Evolutionary conservation across 163 green algal species (phyloP).

Genomic region (Scenedesmus sp.): DNA sequence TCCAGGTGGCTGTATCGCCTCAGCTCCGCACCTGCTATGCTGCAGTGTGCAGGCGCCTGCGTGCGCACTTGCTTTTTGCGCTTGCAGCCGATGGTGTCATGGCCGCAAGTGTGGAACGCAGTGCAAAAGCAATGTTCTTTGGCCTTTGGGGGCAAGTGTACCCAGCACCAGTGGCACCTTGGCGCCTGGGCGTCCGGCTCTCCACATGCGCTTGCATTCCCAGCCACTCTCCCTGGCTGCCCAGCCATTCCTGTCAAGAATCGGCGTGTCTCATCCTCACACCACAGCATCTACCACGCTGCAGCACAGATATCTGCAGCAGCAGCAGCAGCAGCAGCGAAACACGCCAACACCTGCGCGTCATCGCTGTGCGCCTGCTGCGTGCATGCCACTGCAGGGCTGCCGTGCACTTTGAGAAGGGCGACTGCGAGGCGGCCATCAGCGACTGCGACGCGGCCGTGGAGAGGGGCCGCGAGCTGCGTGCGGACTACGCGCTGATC

Average conservation of each 20-base stretch:
- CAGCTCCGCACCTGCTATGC: not conserved
- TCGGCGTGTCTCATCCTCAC: not conserved
- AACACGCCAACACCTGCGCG: not conserved
- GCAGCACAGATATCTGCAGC: no score
- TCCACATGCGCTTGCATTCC: not conserved
- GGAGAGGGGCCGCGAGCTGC: slow-evolving; percentile 86
- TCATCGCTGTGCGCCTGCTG: not conserved
- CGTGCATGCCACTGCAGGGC: slow-evolving; percentile 57
- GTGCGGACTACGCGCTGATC: slow-evolving; percentile 96
- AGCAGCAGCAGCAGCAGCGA: not conserved
- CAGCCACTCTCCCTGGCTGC: not conserved
- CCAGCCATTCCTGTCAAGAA: not conserved
- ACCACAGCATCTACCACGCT: not conserved
- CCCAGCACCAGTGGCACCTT: not conserved
- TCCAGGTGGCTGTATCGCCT: no score
- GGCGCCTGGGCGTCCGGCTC: not conserved
- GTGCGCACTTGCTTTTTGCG: not conserved
- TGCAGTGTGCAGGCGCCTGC: not conserved
- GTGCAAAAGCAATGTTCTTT: not conserved
- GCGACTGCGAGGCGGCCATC: slow-evolving; percentile 88
- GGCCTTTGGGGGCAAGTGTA: not conserved
- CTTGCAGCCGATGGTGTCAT: not conserved
- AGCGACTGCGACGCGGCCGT: slow-evolving; percentile 94
- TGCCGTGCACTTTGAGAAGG: slow-evolving; percentile 93
- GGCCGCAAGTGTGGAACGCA: not conserved